Evolutionary conservation across 805 yeast species (phyloP).

Genomic region (Zygotorulaspora sp.): DNA sequence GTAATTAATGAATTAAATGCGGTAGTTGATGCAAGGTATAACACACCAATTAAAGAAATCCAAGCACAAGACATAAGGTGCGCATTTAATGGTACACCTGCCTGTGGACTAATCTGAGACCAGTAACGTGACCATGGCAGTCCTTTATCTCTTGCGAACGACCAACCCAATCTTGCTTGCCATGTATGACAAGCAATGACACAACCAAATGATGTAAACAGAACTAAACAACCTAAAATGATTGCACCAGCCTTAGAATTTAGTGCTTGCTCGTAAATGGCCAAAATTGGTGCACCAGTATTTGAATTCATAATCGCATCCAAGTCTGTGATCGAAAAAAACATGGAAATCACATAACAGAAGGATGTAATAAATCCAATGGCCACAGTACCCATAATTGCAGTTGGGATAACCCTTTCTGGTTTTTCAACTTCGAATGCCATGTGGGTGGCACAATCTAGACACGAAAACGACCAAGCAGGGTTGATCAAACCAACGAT

Average conservation of each 20-base stretch:
- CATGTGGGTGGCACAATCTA: constrained; percentile 69
- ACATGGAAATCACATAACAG: constrained; percentile 51
- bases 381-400: constrained; percentile 61
- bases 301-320: constrained; percentile 43
- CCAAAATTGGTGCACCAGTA: constrained; percentile 63
- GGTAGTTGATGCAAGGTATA: constrained; percentile 61
- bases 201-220: constrained; percentile 58
- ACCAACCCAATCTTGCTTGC: constrained; percentile 70
- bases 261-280: constrained; percentile 58
- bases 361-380: constrained; percentile 66
- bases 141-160: constrained; percentile 68
- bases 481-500: constrained; percentile 66
- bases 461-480: constrained; percentile 65
- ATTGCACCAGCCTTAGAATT: constrained; percentile 54
- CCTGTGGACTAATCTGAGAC: constrained; percentile 47
- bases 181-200: constrained; percentile 64
- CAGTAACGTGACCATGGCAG: constrained; percentile 54
- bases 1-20: constrained; percentile 65
- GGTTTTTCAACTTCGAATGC: constrained; percentile 65
- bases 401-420: constrained; percentile 57
- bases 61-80: constrained; percentile 52
- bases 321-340: constrained; percentile 56
- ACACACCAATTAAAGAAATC: constrained; percentile 52
- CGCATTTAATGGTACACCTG: constrained; percentile 60
- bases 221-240: constrained; percentile 46